A percentile compares a stretch with the other conserved stretches of the same genome.
Conservation (phyloP, 108 stramenopile species). For the Craspedostauros australis region DNA sequence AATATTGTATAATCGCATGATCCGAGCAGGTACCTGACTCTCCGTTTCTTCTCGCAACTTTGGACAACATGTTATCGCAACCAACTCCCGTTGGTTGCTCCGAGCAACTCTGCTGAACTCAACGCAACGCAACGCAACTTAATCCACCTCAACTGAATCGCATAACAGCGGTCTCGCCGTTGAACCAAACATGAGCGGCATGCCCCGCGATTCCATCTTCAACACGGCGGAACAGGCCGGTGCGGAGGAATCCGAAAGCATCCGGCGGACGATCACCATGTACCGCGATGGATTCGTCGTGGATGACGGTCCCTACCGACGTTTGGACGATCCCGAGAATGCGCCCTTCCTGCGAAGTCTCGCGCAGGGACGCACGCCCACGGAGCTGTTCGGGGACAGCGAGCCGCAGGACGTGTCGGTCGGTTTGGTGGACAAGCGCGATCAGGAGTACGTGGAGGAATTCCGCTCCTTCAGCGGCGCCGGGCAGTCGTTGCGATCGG, state of each 20-base stretch:
- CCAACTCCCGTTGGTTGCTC: too few species aligned
- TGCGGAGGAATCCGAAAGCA: constrained; percentile 1
- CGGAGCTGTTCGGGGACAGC: constrained; percentile 38
- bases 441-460: constrained; percentile 68
- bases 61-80: too few species aligned
- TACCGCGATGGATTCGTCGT: constrained; percentile 93
- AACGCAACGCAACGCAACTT: background rate
- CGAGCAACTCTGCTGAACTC: too few species aligned
- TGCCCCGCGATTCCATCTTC: constrained; percentile 39
- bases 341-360: constrained; percentile 78
- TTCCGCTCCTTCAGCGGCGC: constrained; percentile 50
- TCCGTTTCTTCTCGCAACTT: too few species aligned
- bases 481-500: constrained; percentile 22
- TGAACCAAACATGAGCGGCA: constrained; percentile 43
- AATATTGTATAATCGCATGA: too few species aligned
- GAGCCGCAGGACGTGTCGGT: constrained; percentile 51
- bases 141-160: too few species aligned
- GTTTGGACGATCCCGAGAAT: constrained; percentile 85
- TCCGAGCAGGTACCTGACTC: too few species aligned
- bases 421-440: constrained; percentile 70
- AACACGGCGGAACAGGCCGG: constrained; percentile 44
- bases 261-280: constrained; percentile 86
- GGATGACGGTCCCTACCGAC: constrained; percentile 89
- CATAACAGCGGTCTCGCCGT: constrained; percentile 73
- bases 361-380: constrained; percentile 67